Conservation (phyloP, 495 filamentous ascomycete genomes). For the Aspergillus cristatus region DNA sequence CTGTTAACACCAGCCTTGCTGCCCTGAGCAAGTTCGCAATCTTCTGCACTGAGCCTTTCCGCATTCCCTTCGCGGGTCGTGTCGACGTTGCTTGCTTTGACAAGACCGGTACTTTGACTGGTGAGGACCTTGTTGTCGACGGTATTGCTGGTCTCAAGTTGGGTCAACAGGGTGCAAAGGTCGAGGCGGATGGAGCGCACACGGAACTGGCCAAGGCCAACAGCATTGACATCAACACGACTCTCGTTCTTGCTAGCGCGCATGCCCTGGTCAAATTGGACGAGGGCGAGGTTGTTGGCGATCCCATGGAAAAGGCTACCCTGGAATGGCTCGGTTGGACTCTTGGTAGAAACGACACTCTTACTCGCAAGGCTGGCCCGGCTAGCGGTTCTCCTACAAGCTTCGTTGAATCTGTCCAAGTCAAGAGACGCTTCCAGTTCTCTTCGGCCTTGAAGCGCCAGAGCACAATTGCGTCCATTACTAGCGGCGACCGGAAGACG, state of each 20-base stretch:
- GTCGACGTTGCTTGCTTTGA: constrained; percentile 98
- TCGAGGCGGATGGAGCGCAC: constrained; percentile 71
- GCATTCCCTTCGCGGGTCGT: constrained; percentile 94
- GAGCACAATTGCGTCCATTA: constrained; percentile 81
- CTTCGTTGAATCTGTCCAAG: constrained; percentile 62
- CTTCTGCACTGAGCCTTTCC: constrained; percentile 98
- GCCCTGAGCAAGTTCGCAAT: constrained; percentile 91
- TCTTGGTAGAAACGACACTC: constrained; percentile 76
- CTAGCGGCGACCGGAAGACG: constrained; percentile 54
- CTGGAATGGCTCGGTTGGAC: constrained; percentile 82
- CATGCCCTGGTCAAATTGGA: constrained; percentile 94
- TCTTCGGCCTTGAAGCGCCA: constrained; percentile 94
- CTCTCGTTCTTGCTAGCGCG: constrained; percentile 87
- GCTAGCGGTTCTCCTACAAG: constrained; percentile 33
- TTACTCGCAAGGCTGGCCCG: constrained; percentile 42
- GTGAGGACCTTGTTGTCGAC: constrained; percentile 94
- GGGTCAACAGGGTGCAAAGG: constrained; percentile 53
- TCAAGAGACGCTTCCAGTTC: constrained; percentile 96
- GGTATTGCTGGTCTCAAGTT: constrained; percentile 86
- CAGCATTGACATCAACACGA: constrained; percentile 66
- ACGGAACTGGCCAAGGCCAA: constrained; percentile 57
- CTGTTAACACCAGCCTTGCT: constrained; percentile 97
- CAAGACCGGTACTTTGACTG: constrained; percentile 95
- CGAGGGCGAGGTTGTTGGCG: constrained; percentile 93
- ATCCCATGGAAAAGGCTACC: constrained; percentile 98